Evolutionary conservation across 2,329 filamentous ascomycete genomes (phyloP), one percentile per base, ranked within the genome.

Genomic region (Incumbomyces lentus): DNA sequence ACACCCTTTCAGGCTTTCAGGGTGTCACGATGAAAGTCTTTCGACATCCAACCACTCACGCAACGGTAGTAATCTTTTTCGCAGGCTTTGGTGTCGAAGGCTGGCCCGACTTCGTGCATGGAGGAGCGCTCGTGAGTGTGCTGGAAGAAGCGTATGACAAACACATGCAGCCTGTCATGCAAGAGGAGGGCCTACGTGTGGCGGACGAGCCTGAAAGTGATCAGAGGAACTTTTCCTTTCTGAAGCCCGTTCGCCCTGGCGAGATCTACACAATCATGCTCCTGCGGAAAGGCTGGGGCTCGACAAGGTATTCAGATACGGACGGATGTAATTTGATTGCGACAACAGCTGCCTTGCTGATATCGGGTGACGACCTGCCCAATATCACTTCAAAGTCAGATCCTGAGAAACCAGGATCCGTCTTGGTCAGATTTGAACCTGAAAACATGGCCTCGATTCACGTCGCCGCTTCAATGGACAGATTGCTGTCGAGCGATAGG

Each of bases 91-190:
- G 70, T 1, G 59, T 82, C 16, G 69, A 73, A 40, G 84, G 85
- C 3, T 89, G 82, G 81, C 84, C 84, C 1, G 74, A 75, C 11
- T 70, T 84, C 34, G 78, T 79, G 34, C 84, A 90, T 65, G 84
- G 84, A 46, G 84, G 84, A 12, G 70, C 74, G 6, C 70, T 84
- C 40, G 81, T 80, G 6, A 86, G 80, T 1, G 62, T 85, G 2
- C 64, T 88, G 32, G 77, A 85, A 60, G 84, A 88, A 67, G 75
- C 73, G 43, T 69, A 86, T 51, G 78, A 79, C 10, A 51, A 49
- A 29, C 53, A 57, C 31, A 34, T 42, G 40, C 16, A 32, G 13
- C 40, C 40, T 17, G 13, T 55, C 18, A 43, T 50, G 19, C 49
- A 49, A 12, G 51, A 53, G 36, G 48, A 54, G 33, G 26, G 19